Evolutionary conservation across 495 filamentous ascomycete genomes (phyloP), one percentile per base, ranked within the genome.

Genomic region (Neurospora sp.): DNA sequence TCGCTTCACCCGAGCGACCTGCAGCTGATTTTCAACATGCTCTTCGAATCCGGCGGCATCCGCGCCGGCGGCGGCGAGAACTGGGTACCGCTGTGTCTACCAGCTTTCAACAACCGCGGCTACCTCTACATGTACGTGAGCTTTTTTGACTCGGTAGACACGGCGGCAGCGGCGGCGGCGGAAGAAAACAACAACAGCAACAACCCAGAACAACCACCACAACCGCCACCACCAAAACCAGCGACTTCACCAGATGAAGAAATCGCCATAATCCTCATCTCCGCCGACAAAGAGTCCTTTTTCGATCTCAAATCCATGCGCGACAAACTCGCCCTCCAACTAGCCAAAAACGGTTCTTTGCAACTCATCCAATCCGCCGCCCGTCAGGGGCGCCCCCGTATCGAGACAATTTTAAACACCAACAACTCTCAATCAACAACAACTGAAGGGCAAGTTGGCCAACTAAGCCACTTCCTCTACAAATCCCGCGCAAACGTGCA

Each of bases 51-150:
- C 4, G 90, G 92, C 59, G 91, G 92, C 42, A 90, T 99, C 77
- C 94, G 94, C 74, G 81, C 84, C 8, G 93, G 92, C 6, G 96
- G 94, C 38, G 94, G 94, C 18, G 96, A 99, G 80, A 97, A 94
- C 76, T 98, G 96, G 96, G 95, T 97, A 44, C 96, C 96, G 3
- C 86, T 99, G 8, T 98, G 96, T 76, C 87, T 99, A 10, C 96
- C 96, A 10, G 94, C 94, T 7, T 99, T 99, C 84, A 99, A 99
- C 83, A 97, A 92, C 77, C 91, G 90, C 68, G 96, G 96, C n/a
- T 98, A 96, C 79, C 87, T 99, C 3, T 97, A 98, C 83, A 98
- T 98, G 93, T 99, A 98, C 79, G 95, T 98, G 79, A 96, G 92
- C 82, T 99, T 98, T 78, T 86, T 98, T 70, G 85, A 87, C 74